Conservation (phyloP, 139 green algal species). For the Chlorella vulgaris region DNA sequence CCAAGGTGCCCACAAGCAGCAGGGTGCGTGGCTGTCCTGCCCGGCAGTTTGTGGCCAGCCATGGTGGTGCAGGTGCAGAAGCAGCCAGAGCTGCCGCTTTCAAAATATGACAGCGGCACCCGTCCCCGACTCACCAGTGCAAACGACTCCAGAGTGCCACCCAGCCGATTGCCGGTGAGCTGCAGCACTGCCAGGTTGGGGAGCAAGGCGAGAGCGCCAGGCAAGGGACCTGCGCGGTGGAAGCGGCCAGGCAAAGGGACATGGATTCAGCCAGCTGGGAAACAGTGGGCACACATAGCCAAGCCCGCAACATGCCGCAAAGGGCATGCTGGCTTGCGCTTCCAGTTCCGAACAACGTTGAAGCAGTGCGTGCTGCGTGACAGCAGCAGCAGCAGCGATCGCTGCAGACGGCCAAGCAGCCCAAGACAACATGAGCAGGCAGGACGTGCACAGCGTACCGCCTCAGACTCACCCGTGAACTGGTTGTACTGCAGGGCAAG, state of each 20-base stretch:
- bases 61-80: no score
- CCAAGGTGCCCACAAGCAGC: no score
- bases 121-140: slow-evolving; percentile 6
- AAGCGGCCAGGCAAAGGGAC: neutral
- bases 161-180: neutral
- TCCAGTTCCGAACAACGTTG: neutral
- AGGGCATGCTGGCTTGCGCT: neutral
- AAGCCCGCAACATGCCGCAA: neutral
- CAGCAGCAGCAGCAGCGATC: no score
- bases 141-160: slow-evolving; percentile 4
- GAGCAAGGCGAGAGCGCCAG: neutral
- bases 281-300: neutral
- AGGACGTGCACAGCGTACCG: neutral
- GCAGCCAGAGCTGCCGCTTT: no score
- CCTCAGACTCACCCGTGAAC: neutral
- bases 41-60: no score
- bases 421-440: neutral
- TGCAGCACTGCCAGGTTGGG: neutral
- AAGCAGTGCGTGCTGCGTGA: no score
- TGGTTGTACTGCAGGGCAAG: slow-evolving; percentile 15
- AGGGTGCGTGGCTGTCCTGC: no score
- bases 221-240: neutral
- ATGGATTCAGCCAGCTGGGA: neutral
- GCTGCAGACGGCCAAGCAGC: neutral
- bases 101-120: no score